Conservation (phyloP, 495 filamentous ascomycete species). For the Lasiosphaeria miniovina region DNA sequence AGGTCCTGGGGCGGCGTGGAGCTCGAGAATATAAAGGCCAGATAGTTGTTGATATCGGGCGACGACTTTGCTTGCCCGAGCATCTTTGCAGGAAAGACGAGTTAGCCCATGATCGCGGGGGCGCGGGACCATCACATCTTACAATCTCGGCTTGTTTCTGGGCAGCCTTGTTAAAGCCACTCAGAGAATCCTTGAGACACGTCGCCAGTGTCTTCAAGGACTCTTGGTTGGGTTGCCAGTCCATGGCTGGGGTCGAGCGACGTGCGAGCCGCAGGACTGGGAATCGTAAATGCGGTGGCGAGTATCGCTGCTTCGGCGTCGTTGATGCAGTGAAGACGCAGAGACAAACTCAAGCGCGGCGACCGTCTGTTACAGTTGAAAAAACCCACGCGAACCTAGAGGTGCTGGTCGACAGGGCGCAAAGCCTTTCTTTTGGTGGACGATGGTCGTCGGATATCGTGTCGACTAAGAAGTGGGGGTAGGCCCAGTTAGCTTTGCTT, state of each 20-base stretch:
- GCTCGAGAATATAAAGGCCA: conserved; percentile 84
- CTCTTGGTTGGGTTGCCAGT: conserved; percentile 88
- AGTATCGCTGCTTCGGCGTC: conserved; percentile 1
- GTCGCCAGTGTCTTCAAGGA: conserved; percentile 82
- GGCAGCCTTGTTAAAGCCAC: conserved; percentile 67
- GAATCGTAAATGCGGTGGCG: conserved; percentile 5
- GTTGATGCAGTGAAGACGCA: background rate
- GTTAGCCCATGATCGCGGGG: conserved; percentile 22
- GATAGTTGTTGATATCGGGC: conserved; percentile 95
- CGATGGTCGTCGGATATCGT: conserved; percentile 12
- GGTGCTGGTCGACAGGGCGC: conserved; percentile 9
- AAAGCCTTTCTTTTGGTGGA: conserved; percentile 10
- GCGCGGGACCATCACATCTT: conserved; percentile 20
- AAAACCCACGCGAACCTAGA: conserved; percentile 1
- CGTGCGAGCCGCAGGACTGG: conserved; percentile 8
- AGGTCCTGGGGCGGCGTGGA: conserved; percentile 57
- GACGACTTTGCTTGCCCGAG: conserved; percentile 84
- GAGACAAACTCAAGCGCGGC: background rate
- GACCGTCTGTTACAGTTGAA: background rate
- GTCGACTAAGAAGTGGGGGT: conserved; percentile 13
- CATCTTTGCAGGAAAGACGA: conserved; percentile 59
- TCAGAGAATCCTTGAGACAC: conserved; percentile 89
- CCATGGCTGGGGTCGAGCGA: conserved; percentile 52
- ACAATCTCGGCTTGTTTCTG: conserved; percentile 82
- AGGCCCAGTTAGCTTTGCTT: conserved; percentile 8